These are phyloP conservation scores for Vanderwaltozyma verrucispora DNA, from an alignment of 805 yeast species.

Conservation along the genomic window DNA sequence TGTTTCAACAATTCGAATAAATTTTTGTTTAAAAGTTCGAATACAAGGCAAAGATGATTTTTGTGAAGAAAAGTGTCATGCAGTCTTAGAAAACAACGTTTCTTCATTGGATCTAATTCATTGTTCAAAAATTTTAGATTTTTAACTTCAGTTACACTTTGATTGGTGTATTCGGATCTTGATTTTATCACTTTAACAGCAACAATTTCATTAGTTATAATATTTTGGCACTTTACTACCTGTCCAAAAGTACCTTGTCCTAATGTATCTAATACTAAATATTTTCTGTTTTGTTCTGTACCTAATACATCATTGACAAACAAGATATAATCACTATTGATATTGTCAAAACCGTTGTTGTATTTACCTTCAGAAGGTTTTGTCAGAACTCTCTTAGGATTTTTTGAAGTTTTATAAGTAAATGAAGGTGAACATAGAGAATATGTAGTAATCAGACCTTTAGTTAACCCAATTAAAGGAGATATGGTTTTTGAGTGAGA, in stretches of 20 bases:
- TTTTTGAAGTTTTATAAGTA: constrained; percentile 69
- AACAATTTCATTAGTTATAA: constrained; percentile 69
- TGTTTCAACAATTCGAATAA: constrained; percentile 85
- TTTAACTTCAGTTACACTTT: constrained; percentile 81
- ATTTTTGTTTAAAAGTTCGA: constrained; percentile 80
- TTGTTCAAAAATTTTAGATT: constrained; percentile 72
- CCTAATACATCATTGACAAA: constrained; percentile 93
- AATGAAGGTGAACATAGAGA: constrained; percentile 76
- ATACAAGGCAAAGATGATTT: constrained; percentile 85
- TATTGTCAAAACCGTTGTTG: constrained; percentile 81
- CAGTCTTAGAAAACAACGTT: constrained; percentile 65
- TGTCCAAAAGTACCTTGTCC: constrained; percentile 99
- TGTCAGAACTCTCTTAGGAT: constrained; percentile 86
- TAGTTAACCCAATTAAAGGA: constrained; percentile 72
- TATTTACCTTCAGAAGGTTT: constrained; percentile 78
- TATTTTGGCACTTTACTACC: constrained; percentile 77
- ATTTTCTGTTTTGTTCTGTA: constrained; percentile 53
- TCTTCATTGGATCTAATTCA: constrained; percentile 53
- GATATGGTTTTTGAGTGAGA: constrained; percentile 54
- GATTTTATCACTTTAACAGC: constrained; percentile 94
- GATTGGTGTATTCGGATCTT: constrained; percentile 81
- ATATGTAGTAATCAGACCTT: constrained; percentile 68
- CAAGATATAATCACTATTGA: constrained; percentile 78
- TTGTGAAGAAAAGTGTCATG: constrained; percentile 86
- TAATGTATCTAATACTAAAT: constrained; percentile 79